Evolutionary conservation across 441 rosid genomes (phyloP).

Genomic region (Eruca vesicaria): DNA sequence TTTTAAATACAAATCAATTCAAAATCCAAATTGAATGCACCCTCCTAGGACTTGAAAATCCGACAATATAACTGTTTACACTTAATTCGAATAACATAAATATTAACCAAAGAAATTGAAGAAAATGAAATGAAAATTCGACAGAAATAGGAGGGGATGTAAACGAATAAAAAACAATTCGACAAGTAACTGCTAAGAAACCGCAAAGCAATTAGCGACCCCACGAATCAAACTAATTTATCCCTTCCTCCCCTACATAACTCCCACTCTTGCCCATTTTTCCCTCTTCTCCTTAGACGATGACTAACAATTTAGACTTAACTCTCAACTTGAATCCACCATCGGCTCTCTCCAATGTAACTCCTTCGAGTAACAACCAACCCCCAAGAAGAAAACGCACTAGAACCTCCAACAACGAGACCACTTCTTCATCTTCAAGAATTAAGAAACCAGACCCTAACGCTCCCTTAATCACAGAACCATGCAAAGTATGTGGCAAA

Average conservation of each 20-base stretch:
- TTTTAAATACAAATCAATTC: no score
- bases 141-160: not conserved
- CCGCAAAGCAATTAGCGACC: conserved; percentile 7
- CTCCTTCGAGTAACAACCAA: conserved; percentile 22
- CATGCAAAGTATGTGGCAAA: conserved; percentile 78
- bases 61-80: not conserved
- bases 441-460: conserved; percentile 61
- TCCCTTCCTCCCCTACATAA: not conserved
- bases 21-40: no score
- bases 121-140: not conserved
- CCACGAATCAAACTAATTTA: conserved; percentile 14
- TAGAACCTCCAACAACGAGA: conserved; percentile 37
- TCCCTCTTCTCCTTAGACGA: not conserved
- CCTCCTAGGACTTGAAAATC: no score
- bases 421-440: conserved; percentile 21
- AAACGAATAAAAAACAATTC: not conserved
- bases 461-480: conserved; percentile 56
- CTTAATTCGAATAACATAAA: not conserved
- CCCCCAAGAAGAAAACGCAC: conserved; percentile 53
- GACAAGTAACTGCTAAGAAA: conserved; percentile 29
- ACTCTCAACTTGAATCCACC: conserved; percentile 1
- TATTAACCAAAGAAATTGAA: not conserved
- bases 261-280: conserved; percentile 3
- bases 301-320: conserved; percentile 5
- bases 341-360: not conserved